Base-by-base conservation (phyloP, 1,284 basidiomycete species). In the Ganoderma resinaceum region DNA sequence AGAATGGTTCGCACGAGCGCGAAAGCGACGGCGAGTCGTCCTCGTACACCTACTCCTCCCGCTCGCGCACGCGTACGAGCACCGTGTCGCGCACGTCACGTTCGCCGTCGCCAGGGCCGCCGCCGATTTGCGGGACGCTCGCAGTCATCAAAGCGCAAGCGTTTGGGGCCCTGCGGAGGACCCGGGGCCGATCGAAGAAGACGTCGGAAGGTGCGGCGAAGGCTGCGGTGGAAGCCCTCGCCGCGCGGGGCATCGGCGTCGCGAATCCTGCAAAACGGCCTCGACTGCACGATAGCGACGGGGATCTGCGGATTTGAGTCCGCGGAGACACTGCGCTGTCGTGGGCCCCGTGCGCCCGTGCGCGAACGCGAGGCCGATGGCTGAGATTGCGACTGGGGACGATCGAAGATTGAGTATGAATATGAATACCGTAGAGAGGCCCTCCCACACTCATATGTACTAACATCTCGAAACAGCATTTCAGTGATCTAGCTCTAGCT, bases 121-220 rank as follows among this genome's bases (percentile, higher is more conserved):
- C 87, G 65, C 85, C 87, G 29, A 85, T 93, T 76, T 93, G 91
- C 60, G 90, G 92, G 37, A 95, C 93, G 35, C 86, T 95, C 61
- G 92, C 93, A 61, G 92, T 95, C 67, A 93, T 95, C 81, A 95
- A 95, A 80, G 93, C 93, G 53, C 92, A 94, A 78, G 90, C 93
- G 40, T 95, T 94, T 76, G 93, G 93, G 52, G 92, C 92, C 20
- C 83, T 94, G 73, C 90, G 93, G 63, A 85, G 93, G 78, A 92
- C 92, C 66, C 87, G 93, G 67, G 84, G 89, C 57, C 85, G 91
- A 70, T 85, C 87, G 62, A 94, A 91, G 81, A 90, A 87, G 78
- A 82, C 88, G 38, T 87, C 89, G 33, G 92, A 94, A 68, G 89
- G 87, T 46, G 90, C 91, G 52, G 87, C 90, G 16, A 91, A 89